Evolutionary conservation across 1,284 basidiomycete species (phyloP).

Genomic region (Cystobasidium pallidum): DNA sequence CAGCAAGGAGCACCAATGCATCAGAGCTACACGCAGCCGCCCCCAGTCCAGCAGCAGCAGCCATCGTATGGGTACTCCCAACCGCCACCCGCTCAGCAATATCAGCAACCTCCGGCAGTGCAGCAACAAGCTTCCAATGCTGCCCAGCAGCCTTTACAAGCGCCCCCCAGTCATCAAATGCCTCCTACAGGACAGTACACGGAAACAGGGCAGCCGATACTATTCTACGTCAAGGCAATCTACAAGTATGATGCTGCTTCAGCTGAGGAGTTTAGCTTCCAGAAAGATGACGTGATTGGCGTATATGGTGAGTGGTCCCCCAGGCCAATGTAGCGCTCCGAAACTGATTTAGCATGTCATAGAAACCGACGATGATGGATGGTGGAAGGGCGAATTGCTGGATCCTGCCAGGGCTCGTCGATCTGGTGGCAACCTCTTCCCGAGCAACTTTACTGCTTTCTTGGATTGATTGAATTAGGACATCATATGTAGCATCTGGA

Average conservation of each 20-base stretch:
- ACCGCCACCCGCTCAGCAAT: conserved; percentile 32
- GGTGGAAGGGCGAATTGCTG: conserved; percentile 46
- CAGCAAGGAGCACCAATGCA: conserved; percentile 28
- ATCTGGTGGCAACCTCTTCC: conserved; percentile 37
- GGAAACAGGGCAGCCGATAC: conserved; percentile 73
- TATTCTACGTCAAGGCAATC: conserved; percentile 90
- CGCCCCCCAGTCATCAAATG: conserved; percentile 57
- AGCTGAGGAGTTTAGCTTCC: conserved; percentile 67
- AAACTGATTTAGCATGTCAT: not conserved
- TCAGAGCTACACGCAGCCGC: conserved; percentile 29
- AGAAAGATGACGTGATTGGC: conserved; percentile 52
- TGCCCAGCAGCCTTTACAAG: conserved; percentile 38
- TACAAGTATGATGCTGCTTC: conserved; percentile 88
- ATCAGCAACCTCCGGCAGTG: conserved; percentile 43
- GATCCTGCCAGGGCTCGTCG: conserved; percentile 35
- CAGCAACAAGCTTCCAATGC: conserved; percentile 49
- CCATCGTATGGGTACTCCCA: conserved; percentile 34
- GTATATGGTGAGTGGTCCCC: conserved; percentile 44
- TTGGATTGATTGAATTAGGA: conserved; percentile 36
- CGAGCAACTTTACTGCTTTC: conserved; percentile 41
- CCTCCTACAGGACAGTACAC: conserved; percentile 71
- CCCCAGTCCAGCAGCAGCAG: conserved; percentile 12
- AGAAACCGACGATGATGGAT: conserved; percentile 48
- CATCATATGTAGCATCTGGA: too few species aligned
- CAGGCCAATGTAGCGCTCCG: not conserved